Evolutionary conservation across 208 protist genomes (phyloP), one percentile per base, ranked within the genome.

Genomic region (Leishmania tarentolae): DNA sequence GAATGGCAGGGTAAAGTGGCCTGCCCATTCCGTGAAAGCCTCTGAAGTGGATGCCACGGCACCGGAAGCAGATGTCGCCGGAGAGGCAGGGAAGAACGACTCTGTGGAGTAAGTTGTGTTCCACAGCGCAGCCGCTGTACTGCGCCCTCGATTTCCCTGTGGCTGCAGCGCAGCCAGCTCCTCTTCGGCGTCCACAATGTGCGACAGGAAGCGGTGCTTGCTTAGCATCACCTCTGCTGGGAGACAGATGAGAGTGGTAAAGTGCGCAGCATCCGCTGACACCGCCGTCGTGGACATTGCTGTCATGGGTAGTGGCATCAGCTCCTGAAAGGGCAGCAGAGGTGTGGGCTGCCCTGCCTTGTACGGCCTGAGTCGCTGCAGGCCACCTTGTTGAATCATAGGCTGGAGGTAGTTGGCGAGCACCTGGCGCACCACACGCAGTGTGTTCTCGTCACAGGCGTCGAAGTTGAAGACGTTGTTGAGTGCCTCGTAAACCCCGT

Each of bases 381-480:
- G 90, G 2, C 88, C 90, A 42, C 86, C 91, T 28, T 79, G 71
- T 46, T 80, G 53, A 17, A 88, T 69, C 66, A 95, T 81, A 5
- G 89, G 86, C 28, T 84, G 59, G 37, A 94, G 81, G 63, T 91
- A 84, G 70, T 86, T 56, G 9, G 87, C 84, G 57, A 97, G 71
- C 37, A 95, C 87, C 75, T 88, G 86, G 19, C 90, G 91, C 63
- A 97, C 91, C 63, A 90, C 75, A 24, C 87, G 87, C 82, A 95
- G 88, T 52, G 92, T 94, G 77, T 93, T 92, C 53, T 93, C 89
- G 71, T 97, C 91, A n/a, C 79, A 79, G 15, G 87, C 83, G 76
- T 96, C 94, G 81, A 97, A 97, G 83, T 94, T 91, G 81, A 96
- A 97, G 42, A 96, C 90, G 82, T 96, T 96, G 82, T 95, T 95